Evolutionary conservation across 1,284 basidiomycete genomes (phyloP).

Genomic region (Rhodotorula glutinis): DNA sequence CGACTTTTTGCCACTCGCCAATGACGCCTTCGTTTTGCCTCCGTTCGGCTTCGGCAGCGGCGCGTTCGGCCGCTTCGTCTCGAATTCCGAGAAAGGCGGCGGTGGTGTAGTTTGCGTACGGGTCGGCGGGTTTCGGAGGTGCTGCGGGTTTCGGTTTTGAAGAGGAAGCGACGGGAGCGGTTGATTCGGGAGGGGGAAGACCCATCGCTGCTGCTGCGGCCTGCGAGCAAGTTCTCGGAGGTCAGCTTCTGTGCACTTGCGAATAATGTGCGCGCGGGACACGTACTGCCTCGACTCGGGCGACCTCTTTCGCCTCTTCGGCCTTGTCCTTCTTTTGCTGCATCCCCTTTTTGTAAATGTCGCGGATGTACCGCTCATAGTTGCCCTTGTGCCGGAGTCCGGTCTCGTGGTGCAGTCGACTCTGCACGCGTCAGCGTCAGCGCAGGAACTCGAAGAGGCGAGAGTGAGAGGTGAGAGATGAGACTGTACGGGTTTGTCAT

Average conservation of each 20-base stretch:
- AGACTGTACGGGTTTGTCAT: conserved; percentile 69
- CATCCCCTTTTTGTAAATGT: conserved; percentile 90
- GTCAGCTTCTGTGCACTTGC: background rate
- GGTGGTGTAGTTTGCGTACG: conserved; percentile 79
- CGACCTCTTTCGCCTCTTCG: conserved; percentile 82
- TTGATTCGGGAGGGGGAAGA: conserved; percentile 33
- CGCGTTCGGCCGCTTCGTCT: conserved; percentile 57
- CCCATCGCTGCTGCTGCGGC: conserved; percentile 44
- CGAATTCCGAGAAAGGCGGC: conserved; percentile 73
- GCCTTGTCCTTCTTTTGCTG: conserved; percentile 79
- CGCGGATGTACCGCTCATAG: conserved; percentile 83
- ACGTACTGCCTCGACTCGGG: conserved; percentile 72
- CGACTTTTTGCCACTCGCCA: conserved; percentile 79
- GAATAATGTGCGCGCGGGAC: too few relatives aligned
- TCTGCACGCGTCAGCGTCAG: conserved; percentile 49
- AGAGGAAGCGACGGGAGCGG: conserved; percentile 7
- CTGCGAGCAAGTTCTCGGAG: conserved; percentile 40
- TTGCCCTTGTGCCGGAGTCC: conserved; percentile 93
- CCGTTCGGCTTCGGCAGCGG: conserved; percentile 55
- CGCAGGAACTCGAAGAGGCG: too few relatives aligned
- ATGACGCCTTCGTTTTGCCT: conserved; percentile 66
- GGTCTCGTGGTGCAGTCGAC: conserved; percentile 85
- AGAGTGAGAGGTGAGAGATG: background rate
- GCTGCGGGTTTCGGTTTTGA: conserved; percentile 35
- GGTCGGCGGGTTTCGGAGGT: conserved; percentile 55